Evolutionary conservation across 2,329 filamentous ascomycete species (phyloP), one percentile per base, ranked within the genome.

Genomic region (Aschersonia sp.): DNA sequence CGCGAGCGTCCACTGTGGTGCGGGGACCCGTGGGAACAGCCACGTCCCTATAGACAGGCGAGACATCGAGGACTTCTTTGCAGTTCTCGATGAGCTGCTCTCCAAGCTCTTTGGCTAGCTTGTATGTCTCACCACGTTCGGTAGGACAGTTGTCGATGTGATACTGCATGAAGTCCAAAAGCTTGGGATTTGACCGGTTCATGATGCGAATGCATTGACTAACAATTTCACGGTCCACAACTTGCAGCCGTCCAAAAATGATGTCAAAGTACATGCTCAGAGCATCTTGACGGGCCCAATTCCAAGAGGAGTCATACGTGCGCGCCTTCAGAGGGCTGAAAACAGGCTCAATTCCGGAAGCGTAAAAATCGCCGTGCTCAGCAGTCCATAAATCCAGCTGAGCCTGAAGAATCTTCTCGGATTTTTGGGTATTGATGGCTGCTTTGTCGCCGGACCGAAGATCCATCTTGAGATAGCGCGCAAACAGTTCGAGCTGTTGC

Each of bases 191-290:
- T 35, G 92, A 95, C 53, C 92, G 85, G 73, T 96, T 98, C 92
- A 98, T 98, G 69, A 98, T 92, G 56, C 88, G 85, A 61, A 98
- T 97, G 70, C 92, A 98, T 65, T 89, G 89, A 68, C 89, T 96
- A 62, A 98, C 92, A 58, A 97, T 98, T 66, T 98, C 92, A 53
- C 92, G 86, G 60, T 98, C 92, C 41, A 98, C 85, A 45, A 83
- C 87, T 71, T 92, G 81, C 47, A 98, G 80, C 51, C 92, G 82
- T 50, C 92, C 92, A 59, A 98, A 98, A 61, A 98, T 96, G 61
- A 98, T 94, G 61, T 98, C 92, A 69, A 89, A 98, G 73, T 92
- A 98, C 91, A 98, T 98, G 71, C 78, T 92, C 47, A 98, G 79
- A 31, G 91, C 92, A 65, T 98, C 92, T 64, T 98, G 92, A 47